These are phyloP conservation scores for Fusarium torreyae DNA, from an alignment of 2,329 filamentous ascomycete species.

Conservation along the genomic window DNA sequence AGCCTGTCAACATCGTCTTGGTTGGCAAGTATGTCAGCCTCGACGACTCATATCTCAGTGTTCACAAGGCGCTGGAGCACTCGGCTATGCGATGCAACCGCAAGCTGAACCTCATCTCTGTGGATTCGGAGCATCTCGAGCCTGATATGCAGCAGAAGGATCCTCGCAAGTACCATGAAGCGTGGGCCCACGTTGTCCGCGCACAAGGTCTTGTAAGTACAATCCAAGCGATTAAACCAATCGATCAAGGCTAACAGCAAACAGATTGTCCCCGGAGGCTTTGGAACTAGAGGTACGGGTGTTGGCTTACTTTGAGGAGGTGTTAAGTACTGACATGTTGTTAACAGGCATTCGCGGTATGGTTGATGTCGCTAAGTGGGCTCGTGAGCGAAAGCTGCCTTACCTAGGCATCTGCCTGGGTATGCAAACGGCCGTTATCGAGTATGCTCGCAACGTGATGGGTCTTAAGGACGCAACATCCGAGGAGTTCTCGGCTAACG, in stretches of 20 bases:
- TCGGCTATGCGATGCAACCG: constrained; percentile 87
- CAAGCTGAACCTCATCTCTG: constrained; percentile 85
- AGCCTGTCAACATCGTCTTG: constrained; percentile 83
- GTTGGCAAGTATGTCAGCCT: constrained; percentile 93
- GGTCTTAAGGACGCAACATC: constrained; percentile 70
- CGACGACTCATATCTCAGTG: constrained; percentile 87
- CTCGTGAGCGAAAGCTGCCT: constrained; percentile 83
- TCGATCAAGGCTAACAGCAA: not conserved
- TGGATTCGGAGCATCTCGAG: constrained; percentile 90
- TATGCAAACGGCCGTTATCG: constrained; percentile 93
- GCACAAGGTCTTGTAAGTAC: constrained; percentile 59
- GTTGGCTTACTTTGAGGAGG: not conserved
- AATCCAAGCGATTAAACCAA: not conserved
- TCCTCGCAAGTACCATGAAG: constrained; percentile 84
- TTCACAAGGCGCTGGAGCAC: constrained; percentile 90
- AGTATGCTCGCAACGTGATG: constrained; percentile 84
- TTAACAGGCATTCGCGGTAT: constrained; percentile 76
- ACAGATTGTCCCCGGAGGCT: constrained; percentile 78
- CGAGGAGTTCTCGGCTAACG: constrained; percentile 69
- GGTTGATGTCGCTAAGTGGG: constrained; percentile 89
- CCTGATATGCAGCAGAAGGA: constrained; percentile 71
- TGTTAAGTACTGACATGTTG: not conserved
- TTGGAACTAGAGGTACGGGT: constrained; percentile 80
- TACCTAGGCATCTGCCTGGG: constrained; percentile 93
- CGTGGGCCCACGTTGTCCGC: constrained; percentile 84